A percentile compares a stretch with the other conserved stretches of the same genome.
phyloP scores from a whole-genome alignment of 495 filamentous ascomycete species.

The Xylaria telfairii region DNA sequence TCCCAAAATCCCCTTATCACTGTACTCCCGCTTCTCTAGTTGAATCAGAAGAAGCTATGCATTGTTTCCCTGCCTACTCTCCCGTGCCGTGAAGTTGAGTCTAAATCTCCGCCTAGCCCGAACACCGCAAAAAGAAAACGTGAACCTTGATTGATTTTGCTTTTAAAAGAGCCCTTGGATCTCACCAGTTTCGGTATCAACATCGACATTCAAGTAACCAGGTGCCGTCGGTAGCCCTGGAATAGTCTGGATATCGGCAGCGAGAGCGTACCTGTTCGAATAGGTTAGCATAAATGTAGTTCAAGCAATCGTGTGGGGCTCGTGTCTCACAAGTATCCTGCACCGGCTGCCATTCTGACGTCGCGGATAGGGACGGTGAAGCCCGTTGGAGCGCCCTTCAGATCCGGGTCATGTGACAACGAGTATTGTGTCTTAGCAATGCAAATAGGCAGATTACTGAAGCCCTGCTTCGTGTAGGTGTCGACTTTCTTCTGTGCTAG shows the following conservation, averaged over 20 bases:
- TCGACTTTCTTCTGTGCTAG: conserved; percentile 95
- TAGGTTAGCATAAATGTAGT: conserved; percentile 3
- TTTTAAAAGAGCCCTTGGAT: conserved; percentile 91
- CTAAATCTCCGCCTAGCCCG: conserved; percentile 14
- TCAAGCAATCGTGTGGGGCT: neutral
- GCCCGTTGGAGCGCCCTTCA: conserved; percentile 96
- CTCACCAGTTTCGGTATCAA: conserved; percentile 91
- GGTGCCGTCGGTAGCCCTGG: conserved; percentile 94
- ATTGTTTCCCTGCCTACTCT: neutral
- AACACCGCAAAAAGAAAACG: neutral
- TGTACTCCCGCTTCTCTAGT: conserved; percentile 23
- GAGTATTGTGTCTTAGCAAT: conserved; percentile 99
- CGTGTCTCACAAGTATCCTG: conserved; percentile 77
- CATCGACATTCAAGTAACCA: conserved; percentile 94
- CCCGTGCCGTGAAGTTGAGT: conserved; percentile 23
- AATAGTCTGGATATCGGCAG: conserved; percentile 98
- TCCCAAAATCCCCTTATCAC: neutral
- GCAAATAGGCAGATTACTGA: conserved; percentile 91
- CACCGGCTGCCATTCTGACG: conserved; percentile 91
- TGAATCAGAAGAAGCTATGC: conserved; percentile 27
- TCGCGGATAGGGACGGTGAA: conserved; percentile 96
- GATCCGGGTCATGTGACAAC: conserved; percentile 86
- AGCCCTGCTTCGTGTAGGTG: conserved; percentile 90
- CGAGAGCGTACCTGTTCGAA: conserved; percentile 79
- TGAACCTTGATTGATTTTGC: neutral